These are phyloP conservation scores for Iris macrosiphon DNA, from an alignment of 106 monocot species.

Conservation along the genomic window DNA sequence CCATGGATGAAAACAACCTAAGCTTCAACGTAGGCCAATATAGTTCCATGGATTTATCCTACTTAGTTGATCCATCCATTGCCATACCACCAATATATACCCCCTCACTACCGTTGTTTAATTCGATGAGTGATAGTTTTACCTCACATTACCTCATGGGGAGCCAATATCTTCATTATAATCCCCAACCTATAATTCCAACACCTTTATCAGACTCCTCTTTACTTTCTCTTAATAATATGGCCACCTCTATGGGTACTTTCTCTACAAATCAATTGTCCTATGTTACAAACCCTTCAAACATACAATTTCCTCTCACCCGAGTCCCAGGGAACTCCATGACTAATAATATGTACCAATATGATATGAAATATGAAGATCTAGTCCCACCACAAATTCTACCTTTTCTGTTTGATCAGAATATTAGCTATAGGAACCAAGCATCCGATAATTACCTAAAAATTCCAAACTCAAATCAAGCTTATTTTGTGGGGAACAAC, in stretches of 20 bases:
- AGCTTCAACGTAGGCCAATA: background rate
- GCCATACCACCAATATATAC: background rate
- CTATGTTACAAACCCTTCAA: background rate
- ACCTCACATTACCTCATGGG: background rate
- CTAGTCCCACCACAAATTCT: background rate
- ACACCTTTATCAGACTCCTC: background rate
- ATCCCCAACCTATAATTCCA: background rate
- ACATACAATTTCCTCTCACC: background rate
- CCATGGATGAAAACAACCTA: conserved; percentile 8
- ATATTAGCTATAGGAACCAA: background rate
- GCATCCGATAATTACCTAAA: background rate
- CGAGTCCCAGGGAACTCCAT: background rate
- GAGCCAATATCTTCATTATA: background rate
- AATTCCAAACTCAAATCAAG: background rate
- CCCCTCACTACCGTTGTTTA: background rate
- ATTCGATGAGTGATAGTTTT: background rate
- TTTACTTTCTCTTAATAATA: background rate
- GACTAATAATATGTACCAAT: background rate
- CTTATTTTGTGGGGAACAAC: background rate
- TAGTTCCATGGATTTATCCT: background rate
- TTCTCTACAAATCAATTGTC: background rate
- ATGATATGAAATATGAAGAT: background rate
- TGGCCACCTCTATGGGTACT: background rate
- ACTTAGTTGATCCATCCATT: background rate
- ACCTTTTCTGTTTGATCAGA: background rate